Base-by-base conservation (phyloP, 345 rosid species). In the Lepidium africanum region DNA sequence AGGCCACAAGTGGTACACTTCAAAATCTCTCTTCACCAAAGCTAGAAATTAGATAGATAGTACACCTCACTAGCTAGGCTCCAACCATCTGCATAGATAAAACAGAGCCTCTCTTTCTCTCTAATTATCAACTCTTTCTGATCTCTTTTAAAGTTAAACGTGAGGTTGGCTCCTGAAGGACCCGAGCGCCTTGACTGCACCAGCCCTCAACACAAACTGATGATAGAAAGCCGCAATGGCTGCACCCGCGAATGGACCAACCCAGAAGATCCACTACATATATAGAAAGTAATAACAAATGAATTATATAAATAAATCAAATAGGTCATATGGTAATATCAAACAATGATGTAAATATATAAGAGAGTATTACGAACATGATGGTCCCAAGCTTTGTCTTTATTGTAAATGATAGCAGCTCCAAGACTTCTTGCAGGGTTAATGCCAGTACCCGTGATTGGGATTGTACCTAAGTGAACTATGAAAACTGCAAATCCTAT, bases 381-480 rank as follows among this genome's bases (percentile, higher is more conserved):
- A 75, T 89, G 88, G 75, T 92, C 96, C 98, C 98, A 92, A 47
- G 92, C 86, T 65, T 92, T 77, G 5, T 82, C 83, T 25, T 78
- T 11, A 87, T 86, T 85, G 81, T 73, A 85, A 72, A 92, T 89
- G 38, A 89, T 88, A 23, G 98, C 98, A 73, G 98, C 96, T 52
- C 98, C 98, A 1, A 92, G 84, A 64, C 98, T 92, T 80, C 98
- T 82, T 3, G 98, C 98, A 9, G 98, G 98, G 86, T 92, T 92
- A 76, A 92, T 92, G 35, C 98, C 96, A 17, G 96, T 89, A 6
- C 98, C 98, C n/a, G 96, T 87, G 76, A 92, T 76, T 16, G 98
- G 98, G 23, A 92, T 92, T 19, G 98, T 92, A 45, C 92, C 96
- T 32, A 92, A 76, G 72, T 92, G 98, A 71, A 92, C 98, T 73